phyloP scores from a whole-genome alignment of 139 green algal genomes.

The Desmodesmus armatus region DNA sequence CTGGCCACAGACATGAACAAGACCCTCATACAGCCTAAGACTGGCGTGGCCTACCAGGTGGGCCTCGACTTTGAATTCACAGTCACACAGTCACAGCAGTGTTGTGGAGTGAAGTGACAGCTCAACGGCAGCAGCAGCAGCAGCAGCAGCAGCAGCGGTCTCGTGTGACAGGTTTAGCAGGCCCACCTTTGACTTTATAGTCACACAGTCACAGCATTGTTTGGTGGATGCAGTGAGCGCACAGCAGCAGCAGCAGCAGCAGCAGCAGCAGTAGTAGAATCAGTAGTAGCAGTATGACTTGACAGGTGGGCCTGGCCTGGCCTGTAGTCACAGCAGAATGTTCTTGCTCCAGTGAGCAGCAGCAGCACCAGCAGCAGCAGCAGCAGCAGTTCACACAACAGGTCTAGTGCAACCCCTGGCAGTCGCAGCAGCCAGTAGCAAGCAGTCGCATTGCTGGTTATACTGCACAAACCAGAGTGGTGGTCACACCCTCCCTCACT shows the following conservation, averaged over 20 bases:
- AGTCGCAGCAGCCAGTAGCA: no score
- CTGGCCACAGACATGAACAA: slow-evolving; percentile 7
- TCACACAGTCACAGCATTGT: background rate
- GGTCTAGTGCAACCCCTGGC: no score
- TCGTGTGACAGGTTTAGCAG: background rate
- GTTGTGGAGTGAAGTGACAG: background rate
- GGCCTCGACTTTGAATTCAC: background rate
- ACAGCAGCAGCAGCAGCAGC: background rate
- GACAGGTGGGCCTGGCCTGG: no score
- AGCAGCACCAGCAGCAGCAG: no score
- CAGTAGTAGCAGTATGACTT: background rate
- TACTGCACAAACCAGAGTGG: no score
- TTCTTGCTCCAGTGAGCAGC: no score
- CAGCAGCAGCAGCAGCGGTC: background rate
- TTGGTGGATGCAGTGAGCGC: background rate
- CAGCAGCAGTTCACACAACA: no score
- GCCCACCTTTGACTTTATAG: background rate
- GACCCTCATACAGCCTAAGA: slow-evolving; percentile 44
- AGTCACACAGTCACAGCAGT: background rate
- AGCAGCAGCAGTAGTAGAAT: no score
- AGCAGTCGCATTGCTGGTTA: no score
- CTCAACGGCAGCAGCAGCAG: background rate
- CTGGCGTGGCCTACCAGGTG: slow-evolving; percentile 29
- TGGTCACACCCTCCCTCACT: no score
- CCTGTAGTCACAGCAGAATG: no score